Evolutionary conservation across 108 stramenopile genomes (phyloP).

Genomic region (Phaeodactylum tricornutum): DNA sequence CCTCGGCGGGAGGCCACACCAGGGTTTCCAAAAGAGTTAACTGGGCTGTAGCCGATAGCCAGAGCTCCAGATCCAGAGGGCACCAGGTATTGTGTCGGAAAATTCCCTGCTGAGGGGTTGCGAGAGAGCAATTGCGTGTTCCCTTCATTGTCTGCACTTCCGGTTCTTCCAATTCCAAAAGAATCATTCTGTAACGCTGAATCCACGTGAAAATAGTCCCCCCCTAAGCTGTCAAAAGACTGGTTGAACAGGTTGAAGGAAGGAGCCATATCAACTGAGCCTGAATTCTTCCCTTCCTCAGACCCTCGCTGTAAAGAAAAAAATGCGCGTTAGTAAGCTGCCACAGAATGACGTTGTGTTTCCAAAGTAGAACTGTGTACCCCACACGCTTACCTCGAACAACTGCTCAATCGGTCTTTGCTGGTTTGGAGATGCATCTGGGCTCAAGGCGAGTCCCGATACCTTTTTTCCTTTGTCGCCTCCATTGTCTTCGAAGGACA

Average conservation of each 20-base stretch:
- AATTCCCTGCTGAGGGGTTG: slow-evolving; percentile 14
- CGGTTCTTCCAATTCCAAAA: slow-evolving; percentile 31
- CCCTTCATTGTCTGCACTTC: slow-evolving; percentile 21
- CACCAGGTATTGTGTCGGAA: slow-evolving; percentile 17
- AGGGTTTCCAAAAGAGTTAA: slow-evolving; percentile 44
- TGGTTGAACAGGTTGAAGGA: slow-evolving; percentile 74
- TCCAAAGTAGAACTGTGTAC: not conserved
- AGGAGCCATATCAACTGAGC: slow-evolving; percentile 51
- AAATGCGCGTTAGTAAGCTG: slow-evolving; percentile 4
- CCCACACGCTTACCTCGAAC: slow-evolving; percentile 12
- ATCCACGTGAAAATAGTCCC: slow-evolving; percentile 45
- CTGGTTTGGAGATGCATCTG: slow-evolving; percentile 30
- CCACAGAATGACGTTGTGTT: not conserved
- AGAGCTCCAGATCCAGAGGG: slow-evolving; percentile 19
- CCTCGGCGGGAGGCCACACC: slow-evolving; percentile 8
- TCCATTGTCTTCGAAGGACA: slow-evolving; percentile 48
- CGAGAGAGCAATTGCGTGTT: slow-evolving; percentile 9
- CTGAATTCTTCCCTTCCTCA: slow-evolving; percentile 14
- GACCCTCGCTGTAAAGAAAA: slow-evolving; percentile 49
- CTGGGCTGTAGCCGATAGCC: slow-evolving; percentile 43
- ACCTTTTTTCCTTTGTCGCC: slow-evolving; percentile 5
- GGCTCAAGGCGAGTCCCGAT: slow-evolving; percentile 12
- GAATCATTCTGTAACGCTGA: slow-evolving; percentile 47
- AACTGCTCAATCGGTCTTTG: slow-evolving; percentile 25
- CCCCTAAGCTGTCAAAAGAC: slow-evolving; percentile 68